phyloP scores from a whole-genome alignment of 805 yeast genomes.

The Saccharomycopsis amapae region DNA sequence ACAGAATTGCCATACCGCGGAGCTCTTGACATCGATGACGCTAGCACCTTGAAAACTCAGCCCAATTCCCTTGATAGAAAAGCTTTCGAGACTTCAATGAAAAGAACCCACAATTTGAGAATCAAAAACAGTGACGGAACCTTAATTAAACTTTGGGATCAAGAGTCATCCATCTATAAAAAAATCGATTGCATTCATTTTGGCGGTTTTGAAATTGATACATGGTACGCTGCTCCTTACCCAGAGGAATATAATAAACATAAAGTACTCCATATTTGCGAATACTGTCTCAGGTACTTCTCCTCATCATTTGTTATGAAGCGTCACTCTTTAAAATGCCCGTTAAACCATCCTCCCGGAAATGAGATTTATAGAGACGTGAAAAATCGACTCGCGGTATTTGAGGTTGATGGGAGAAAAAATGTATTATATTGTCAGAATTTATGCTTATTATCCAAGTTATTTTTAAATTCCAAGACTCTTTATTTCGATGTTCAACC shows the following conservation, averaged over 20 bases:
- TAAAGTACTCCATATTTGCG: constrained; percentile 66
- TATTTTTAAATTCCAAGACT: constrained; percentile 86
- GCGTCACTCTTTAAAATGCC: constrained; percentile 75
- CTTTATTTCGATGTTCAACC: constrained; percentile 94
- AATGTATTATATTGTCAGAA: constrained; percentile 81
- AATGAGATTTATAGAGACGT: constrained; percentile 80
- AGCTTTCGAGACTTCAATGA: constrained; percentile 37
- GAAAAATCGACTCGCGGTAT: constrained; percentile 53
- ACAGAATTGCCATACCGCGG: constrained; percentile 62
- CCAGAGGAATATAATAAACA: constrained; percentile 75
- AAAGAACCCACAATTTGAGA: constrained; percentile 35
- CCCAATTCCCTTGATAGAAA: constrained; percentile 49
- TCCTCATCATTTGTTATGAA: constrained; percentile 55
- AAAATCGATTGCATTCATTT: constrained; percentile 58
- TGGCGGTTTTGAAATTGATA: constrained; percentile 65
- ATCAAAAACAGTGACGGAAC: constrained; percentile 31
- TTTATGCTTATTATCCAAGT: constrained; percentile 79
- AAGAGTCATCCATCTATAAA: constrained; percentile 20
- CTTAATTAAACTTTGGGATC: neutral
- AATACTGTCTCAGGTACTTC: constrained; percentile 76
- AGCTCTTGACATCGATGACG: constrained; percentile 48
- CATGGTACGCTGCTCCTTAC: constrained; percentile 92
- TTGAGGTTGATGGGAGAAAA: constrained; percentile 90
- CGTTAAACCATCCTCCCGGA: constrained; percentile 75
- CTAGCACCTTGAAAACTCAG: constrained; percentile 51